phyloP scores from a whole-genome alignment of 2,329 filamentous ascomycete species.

The Pseudocercospora fuligena region DNA sequence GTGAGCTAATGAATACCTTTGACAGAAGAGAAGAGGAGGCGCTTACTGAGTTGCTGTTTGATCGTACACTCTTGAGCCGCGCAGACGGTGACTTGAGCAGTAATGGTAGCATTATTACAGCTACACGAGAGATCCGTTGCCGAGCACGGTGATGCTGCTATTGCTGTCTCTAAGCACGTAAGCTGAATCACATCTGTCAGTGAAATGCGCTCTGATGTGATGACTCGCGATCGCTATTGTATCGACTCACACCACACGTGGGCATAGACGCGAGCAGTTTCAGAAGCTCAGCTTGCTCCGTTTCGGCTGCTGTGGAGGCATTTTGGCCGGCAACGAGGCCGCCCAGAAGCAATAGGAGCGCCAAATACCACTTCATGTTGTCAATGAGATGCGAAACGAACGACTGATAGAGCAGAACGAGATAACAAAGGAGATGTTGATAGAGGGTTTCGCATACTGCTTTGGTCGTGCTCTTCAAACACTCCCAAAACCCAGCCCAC shows the following conservation, averaged over 20 bases:
- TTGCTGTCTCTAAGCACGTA: conserved; percentile 22
- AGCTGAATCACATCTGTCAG: conserved; percentile 17
- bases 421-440: not conserved
- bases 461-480: not conserved
- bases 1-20: not conserved
- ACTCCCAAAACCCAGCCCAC: not conserved
- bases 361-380: conserved; percentile 7
- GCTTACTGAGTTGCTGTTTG: conserved; percentile 16
- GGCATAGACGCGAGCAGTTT: conserved; percentile 19
- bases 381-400: not conserved
- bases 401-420: not conserved
- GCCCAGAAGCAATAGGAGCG: not conserved
- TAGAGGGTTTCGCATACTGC: not conserved
- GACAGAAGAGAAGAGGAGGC: not conserved
- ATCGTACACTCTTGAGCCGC: conserved; percentile 13
- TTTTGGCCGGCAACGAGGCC: conserved; percentile 13
- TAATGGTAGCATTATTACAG: conserved; percentile 11
- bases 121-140: conserved; percentile 27
- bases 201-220: not conserved
- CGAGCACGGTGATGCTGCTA: conserved; percentile 27
- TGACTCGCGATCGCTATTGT: not conserved
- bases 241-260: conserved; percentile 13
- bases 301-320: conserved; percentile 2
- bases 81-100: conserved; percentile 7
- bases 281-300: conserved; percentile 6